These are phyloP conservation scores for Tulasnella sp. DNA, from an alignment of 768 basidiomycete genomes.

Conservation along the genomic window DNA sequence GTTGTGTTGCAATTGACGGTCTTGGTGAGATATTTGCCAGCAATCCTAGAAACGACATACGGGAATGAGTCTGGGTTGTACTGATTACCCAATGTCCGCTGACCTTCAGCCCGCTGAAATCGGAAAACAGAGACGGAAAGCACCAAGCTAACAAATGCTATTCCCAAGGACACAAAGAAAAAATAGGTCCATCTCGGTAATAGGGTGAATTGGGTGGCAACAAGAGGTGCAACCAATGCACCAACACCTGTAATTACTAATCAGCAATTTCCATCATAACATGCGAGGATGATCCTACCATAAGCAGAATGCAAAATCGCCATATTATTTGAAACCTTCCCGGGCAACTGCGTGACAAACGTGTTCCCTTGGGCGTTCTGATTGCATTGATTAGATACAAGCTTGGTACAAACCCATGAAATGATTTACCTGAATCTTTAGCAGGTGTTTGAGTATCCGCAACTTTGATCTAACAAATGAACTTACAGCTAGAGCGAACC, in stretches of 20 bases:
- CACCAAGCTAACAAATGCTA: slow-evolving; percentile 44
- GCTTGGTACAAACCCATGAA: background rate
- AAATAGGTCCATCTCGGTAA: slow-evolving; percentile 60
- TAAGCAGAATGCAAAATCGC: slow-evolving; percentile 31
- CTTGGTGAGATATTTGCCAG: too few species aligned
- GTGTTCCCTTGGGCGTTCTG: slow-evolving; percentile 39
- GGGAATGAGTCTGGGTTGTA: too few species aligned
- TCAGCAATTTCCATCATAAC: background rate
- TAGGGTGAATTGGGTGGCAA: slow-evolving; percentile 68
- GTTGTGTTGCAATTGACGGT: too few species aligned
- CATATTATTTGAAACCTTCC: slow-evolving; percentile 31
- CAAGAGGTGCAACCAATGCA: slow-evolving; percentile 44
- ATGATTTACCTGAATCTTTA: slow-evolving; percentile 3
- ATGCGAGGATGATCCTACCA: background rate
- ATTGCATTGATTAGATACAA: background rate
- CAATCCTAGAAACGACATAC: too few species aligned
- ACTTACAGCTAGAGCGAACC: slow-evolving; percentile 26
- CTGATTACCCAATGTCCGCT: too few species aligned
- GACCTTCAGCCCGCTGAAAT: slow-evolving; percentile 7
- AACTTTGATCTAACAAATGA: background rate
- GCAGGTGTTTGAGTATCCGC: background rate
- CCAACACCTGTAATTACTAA: slow-evolving; percentile 24
- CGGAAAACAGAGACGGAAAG: slow-evolving; percentile 47
- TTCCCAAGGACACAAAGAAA: slow-evolving; percentile 53
- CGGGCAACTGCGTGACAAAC: slow-evolving; percentile 31